Evolutionary conservation across 176 grass and related monocot genomes (phyloP).

Genomic region (Leersia perrieri): DNA sequence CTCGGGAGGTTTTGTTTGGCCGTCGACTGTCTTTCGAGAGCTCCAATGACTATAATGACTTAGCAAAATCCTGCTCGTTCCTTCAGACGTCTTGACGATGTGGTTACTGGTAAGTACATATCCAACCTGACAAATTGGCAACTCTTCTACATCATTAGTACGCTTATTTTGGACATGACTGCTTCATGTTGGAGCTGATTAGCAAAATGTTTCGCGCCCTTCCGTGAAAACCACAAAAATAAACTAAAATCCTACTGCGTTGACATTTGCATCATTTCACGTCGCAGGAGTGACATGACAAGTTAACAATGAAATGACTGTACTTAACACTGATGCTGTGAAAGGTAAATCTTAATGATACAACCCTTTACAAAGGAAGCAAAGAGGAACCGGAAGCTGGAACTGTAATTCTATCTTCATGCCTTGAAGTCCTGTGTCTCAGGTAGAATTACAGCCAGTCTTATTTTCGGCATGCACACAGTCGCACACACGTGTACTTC

Average conservation of each 20-base stretch:
- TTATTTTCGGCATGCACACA: slow-evolving; percentile 37
- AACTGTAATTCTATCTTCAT: slow-evolving; percentile 5
- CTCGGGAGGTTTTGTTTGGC: neutral
- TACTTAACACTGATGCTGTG: neutral
- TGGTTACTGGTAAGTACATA: neutral
- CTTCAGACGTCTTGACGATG: neutral
- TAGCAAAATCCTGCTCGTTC: neutral
- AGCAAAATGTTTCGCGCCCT: too few species aligned
- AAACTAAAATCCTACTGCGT: neutral
- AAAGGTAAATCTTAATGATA: neutral
- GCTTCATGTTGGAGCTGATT: neutral
- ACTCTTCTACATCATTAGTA: neutral
- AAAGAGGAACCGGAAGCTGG: neutral
- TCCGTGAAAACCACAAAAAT: too few species aligned
- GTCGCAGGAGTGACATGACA: neutral
- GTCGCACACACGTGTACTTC: neutral
- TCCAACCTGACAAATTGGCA: neutral
- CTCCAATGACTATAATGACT: neutral
- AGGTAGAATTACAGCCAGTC: neutral
- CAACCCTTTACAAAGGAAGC: neutral
- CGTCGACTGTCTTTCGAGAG: too few species aligned
- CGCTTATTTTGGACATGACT: neutral
- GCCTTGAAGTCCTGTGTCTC: neutral
- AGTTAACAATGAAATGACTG: neutral
- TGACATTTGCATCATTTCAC: neutral